Conservation (phyloP, 192 early-diverging fungal species). For the Podila clonocystis region DNA sequence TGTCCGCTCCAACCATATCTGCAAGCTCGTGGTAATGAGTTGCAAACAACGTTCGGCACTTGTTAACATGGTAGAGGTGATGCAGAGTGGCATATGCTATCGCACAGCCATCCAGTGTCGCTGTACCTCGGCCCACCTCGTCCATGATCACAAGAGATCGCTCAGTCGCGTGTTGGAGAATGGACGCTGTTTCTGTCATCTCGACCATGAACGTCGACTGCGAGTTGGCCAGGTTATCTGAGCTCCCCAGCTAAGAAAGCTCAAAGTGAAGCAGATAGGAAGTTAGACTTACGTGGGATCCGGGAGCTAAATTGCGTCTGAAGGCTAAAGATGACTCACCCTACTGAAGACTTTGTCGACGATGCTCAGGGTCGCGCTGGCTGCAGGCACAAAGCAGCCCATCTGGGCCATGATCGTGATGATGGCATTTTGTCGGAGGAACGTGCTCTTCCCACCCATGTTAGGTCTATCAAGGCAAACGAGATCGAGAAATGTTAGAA, state of each 20-base stretch:
- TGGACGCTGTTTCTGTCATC: slow-evolving; percentile 59
- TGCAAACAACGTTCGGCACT: slow-evolving; percentile 77
- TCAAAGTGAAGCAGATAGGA: neutral
- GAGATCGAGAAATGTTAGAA: neutral
- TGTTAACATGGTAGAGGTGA: slow-evolving; percentile 62
- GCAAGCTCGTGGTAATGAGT: slow-evolving; percentile 84
- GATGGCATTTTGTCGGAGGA: slow-evolving; percentile 61
- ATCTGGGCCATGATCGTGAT: slow-evolving; percentile 62
- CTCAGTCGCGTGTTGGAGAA: slow-evolving; percentile 54
- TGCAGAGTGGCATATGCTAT: slow-evolving; percentile 76
- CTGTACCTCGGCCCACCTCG: slow-evolving; percentile 64
- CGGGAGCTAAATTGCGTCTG: neutral
- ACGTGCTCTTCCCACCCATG: slow-evolving; percentile 67
- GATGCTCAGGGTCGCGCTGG: slow-evolving; percentile 52
- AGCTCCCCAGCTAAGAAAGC: slow-evolving; percentile 54
- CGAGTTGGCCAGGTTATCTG: slow-evolving; percentile 59
- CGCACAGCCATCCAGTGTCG: slow-evolving; percentile 73
- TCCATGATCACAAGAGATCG: slow-evolving; percentile 63
- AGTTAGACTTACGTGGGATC: too few species aligned
- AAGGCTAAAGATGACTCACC: slow-evolving; percentile 29
- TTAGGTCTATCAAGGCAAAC: slow-evolving; percentile 49
- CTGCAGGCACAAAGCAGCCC: slow-evolving; percentile 62
- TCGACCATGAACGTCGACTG: slow-evolving; percentile 68
- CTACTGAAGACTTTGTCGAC: slow-evolving; percentile 63
- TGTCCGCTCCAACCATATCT: slow-evolving; percentile 50